Conservation (phyloP, 176 grass and related monocot species). For the Saccharum officinarum region DNA sequence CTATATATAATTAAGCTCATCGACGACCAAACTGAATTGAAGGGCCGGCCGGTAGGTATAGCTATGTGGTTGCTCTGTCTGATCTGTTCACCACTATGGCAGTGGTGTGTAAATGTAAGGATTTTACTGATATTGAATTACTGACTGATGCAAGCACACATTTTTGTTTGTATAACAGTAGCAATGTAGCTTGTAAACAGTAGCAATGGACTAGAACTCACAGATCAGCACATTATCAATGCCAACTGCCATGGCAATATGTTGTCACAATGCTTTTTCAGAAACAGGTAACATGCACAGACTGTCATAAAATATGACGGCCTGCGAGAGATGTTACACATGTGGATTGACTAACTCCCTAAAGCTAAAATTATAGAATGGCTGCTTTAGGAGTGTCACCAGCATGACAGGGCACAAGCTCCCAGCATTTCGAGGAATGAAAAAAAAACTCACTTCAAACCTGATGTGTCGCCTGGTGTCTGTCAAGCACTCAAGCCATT, state of each 20-base stretch:
- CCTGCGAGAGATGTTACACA: constrained; percentile 24
- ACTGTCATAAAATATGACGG: background rate
- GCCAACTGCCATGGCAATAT: background rate
- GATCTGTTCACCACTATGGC: background rate
- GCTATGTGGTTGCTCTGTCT: too few relatives aligned
- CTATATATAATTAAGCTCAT: background rate
- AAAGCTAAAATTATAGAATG: constrained; percentile 25
- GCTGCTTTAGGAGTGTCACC: constrained; percentile 19
- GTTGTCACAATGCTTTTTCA: background rate
- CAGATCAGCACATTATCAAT: constrained; percentile 7
- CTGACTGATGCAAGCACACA: background rate
- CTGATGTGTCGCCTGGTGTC: background rate
- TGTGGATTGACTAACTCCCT: constrained; percentile 7
- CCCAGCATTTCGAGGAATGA: background rate
- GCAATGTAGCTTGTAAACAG: background rate
- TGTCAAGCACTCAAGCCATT: constrained; percentile 27
- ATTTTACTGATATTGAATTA: constrained; percentile 1
- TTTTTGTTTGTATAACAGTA: background rate
- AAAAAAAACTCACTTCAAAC: background rate
- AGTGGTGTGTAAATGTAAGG: background rate
- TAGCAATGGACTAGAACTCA: constrained; percentile 5
- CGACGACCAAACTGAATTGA: background rate
- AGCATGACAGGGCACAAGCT: background rate
- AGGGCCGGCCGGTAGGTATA: background rate
- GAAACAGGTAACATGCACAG: background rate